A percentile compares a stretch with the other conserved stretches of the same genome.
Conservation (phyloP, 2,329 filamentous ascomycete species). For the Botryotinia globosa region DNA sequence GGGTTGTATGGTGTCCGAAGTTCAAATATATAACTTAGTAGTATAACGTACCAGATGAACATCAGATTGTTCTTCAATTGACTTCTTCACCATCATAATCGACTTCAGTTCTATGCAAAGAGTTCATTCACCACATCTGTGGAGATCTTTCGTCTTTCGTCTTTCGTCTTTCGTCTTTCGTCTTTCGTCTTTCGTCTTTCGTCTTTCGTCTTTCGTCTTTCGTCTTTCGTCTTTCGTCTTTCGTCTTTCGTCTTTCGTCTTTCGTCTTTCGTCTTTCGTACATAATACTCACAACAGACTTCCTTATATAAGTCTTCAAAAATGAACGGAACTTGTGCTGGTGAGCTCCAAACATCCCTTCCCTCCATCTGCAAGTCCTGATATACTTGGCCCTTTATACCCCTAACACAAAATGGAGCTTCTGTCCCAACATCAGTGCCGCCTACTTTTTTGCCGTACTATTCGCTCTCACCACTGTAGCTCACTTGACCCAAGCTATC, state of each 20-base stretch:
- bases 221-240: neutral
- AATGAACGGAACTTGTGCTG: neutral
- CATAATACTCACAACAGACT: neutral
- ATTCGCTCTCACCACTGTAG: constrained; percentile 36
- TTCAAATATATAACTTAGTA: neutral
- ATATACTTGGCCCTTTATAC: neutral
- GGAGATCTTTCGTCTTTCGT: neutral
- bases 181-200: neutral
- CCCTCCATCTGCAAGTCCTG: neutral
- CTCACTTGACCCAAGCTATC: constrained; percentile 28
- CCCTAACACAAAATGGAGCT: constrained; percentile 22
- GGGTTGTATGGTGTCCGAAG: too few species aligned
- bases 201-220: neutral
- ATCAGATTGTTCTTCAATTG: neutral
- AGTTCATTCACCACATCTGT: neutral
- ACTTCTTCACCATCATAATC: too few species aligned
- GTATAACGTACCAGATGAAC: neutral
- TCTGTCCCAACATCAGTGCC: constrained; percentile 37
- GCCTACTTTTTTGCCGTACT: constrained; percentile 39
- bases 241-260: neutral
- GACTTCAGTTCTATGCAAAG: neutral
- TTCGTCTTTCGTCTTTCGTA: neutral
- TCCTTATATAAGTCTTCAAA: neutral
- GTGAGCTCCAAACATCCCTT: neutral
- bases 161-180: neutral